phyloP scores from a whole-genome alignment of 176 grass and related monocot genomes.

The Ananas comosus region DNA sequence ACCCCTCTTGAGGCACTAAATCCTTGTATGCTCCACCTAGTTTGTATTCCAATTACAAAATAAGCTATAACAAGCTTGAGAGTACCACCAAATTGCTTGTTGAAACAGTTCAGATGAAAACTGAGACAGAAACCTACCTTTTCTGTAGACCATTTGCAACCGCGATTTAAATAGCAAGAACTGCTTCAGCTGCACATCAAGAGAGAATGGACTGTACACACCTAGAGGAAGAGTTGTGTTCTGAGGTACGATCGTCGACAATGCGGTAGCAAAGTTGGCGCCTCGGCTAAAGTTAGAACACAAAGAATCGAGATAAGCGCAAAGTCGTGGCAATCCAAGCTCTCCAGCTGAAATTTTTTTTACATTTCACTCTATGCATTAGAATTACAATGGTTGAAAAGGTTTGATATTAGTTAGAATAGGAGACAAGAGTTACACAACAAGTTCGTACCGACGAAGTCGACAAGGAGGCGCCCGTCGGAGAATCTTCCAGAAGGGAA shows the following conservation, averaged over 20 bases:
- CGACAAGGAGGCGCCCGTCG: conserved; percentile 19
- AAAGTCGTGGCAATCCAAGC: conserved; percentile 3
- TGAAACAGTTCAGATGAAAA: not conserved
- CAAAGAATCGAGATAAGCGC: conserved; percentile 13
- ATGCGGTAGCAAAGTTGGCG: conserved; percentile 8
- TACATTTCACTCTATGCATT: not conserved
- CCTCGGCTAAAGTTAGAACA: conserved; percentile 18
- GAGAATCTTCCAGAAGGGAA: conserved; percentile 15
- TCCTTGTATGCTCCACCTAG: conserved; percentile 1
- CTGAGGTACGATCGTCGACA: conserved; percentile 18
- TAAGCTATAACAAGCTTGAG: not conserved
- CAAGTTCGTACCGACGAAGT: conserved; percentile 10
- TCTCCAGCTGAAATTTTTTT: conserved; percentile 10
- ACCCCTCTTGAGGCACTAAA: conserved; percentile 13
- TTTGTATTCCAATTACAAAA: not conserved
- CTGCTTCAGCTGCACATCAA: conserved; percentile 20
- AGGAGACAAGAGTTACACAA: not conserved
- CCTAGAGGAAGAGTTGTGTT: not conserved
- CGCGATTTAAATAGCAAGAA: conserved; percentile 9
- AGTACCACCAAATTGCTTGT: not conserved
- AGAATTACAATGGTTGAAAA: not conserved
- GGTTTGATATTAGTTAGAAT: too few species aligned
- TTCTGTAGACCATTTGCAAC: not conserved
- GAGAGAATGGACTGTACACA: conserved; percentile 15
- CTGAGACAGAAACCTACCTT: not conserved